These are phyloP conservation scores for Leccinum obscurum DNA, from an alignment of 768 basidiomycete genomes.

Conservation along the genomic window DNA sequence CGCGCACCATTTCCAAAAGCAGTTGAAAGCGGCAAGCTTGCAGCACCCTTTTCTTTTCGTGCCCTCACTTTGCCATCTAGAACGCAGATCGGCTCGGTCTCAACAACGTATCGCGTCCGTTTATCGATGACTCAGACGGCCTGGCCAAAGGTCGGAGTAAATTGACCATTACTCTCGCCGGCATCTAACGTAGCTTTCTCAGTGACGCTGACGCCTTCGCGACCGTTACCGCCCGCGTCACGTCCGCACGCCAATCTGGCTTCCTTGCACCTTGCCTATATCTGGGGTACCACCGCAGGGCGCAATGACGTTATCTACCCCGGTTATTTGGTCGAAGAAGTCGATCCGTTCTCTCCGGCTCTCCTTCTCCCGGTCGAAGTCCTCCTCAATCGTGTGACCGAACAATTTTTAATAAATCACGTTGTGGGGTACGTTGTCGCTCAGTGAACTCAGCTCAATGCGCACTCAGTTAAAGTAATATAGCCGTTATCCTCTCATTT, in stretches of 20 bases:
- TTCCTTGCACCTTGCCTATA: constrained; percentile 42
- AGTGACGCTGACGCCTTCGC: constrained; percentile 45
- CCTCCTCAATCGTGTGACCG: constrained; percentile 50
- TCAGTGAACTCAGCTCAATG: constrained; percentile 10
- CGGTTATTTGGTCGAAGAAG: constrained; percentile 35
- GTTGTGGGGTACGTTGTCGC: constrained; percentile 51
- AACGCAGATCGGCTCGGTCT: constrained; percentile 61
- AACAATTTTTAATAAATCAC: constrained; percentile 57
- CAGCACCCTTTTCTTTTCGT: constrained; percentile 1
- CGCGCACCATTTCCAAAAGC: constrained; percentile 47
- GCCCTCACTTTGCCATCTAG: constrained; percentile 37
- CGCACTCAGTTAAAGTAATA: constrained; percentile 4
- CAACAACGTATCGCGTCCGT: constrained; percentile 53
- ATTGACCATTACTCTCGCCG: constrained; percentile 5
- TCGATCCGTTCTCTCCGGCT: constrained; percentile 51
- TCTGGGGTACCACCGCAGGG: constrained; percentile 34
- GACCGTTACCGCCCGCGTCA: constrained; percentile 31
- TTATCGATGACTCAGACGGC: constrained; percentile 46
- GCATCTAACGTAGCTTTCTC: constrained; percentile 14
- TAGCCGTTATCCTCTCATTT: constrained; percentile 78
- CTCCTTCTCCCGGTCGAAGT: constrained; percentile 56
- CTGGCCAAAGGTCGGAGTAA: constrained; percentile 39
- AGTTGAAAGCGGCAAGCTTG: constrained; percentile 48
- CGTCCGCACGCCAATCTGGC: constrained; percentile 33
- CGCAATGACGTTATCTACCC: constrained; percentile 11